A percentile compares a stretch with the other conserved stretches of the same genome.
phyloP scores from a whole-genome alignment of 83 land plant genomes.

The Diphasiastrum complanatum region DNA sequence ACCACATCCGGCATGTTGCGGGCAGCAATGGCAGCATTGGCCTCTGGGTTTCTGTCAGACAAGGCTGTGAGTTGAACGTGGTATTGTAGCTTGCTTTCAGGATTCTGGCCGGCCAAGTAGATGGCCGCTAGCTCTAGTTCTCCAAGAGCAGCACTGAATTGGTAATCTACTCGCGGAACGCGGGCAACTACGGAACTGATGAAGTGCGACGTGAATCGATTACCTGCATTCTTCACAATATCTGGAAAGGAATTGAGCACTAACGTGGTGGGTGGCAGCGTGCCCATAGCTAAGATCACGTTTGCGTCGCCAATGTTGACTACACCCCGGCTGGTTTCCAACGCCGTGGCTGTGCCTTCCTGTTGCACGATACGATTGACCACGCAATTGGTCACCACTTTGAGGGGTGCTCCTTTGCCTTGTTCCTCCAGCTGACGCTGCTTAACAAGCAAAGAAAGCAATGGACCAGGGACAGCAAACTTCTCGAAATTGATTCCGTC shows the following conservation, averaged over 20 bases:
- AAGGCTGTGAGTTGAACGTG: background rate
- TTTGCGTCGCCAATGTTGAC: conserved; percentile 15
- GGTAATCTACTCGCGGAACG: background rate
- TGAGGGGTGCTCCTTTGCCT: conserved; percentile 9
- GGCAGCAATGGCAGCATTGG: background rate
- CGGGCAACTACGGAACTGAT: background rate
- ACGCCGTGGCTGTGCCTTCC: conserved; percentile 3
- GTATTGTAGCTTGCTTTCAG: background rate
- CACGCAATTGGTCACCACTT: conserved; percentile 13
- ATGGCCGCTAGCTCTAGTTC: background rate
- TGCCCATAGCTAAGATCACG: conserved; percentile 19
- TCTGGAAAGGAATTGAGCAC: conserved; percentile 17
- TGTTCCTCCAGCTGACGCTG: conserved; percentile 6
- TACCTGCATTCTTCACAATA: background rate
- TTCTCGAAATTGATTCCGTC: conserved; percentile 14
- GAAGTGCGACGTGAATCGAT: background rate
- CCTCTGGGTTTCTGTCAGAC: background rate
- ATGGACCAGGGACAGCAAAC: conserved; percentile 9
- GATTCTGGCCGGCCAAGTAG: background rate
- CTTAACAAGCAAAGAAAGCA: conserved; percentile 2
- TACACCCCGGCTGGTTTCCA: background rate
- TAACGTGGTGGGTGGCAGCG: conserved; percentile 16
- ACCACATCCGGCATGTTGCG: conserved; percentile 22
- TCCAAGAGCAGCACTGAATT: background rate
- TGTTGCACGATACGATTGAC: background rate